These are phyloP conservation scores for Suillus paluster DNA, from an alignment of 768 basidiomycete genomes.

Conservation along the genomic window DNA sequence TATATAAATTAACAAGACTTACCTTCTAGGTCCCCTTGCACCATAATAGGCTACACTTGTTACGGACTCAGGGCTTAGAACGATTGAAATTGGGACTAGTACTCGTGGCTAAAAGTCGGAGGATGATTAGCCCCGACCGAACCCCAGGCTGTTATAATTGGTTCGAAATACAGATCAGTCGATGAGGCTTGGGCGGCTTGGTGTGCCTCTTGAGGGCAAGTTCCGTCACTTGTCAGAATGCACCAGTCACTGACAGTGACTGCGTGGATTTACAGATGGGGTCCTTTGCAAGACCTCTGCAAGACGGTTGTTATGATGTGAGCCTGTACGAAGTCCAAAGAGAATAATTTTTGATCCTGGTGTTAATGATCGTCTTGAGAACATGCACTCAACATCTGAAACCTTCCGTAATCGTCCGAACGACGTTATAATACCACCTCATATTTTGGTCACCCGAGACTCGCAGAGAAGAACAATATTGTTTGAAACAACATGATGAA, in stretches of 20 bases:
- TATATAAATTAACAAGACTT: not conserved
- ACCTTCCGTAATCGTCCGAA: not conserved
- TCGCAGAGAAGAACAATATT: not conserved
- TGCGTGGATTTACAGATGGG: not conserved
- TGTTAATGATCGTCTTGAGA: not conserved
- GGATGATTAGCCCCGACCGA: slow-evolving; percentile 8
- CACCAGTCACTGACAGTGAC: not conserved
- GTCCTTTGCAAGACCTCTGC: not conserved
- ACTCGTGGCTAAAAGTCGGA: slow-evolving; percentile 5
- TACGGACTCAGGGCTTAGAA: not conserved
- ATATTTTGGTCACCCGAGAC: not conserved
- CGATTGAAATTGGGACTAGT: not conserved
- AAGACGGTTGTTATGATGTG: not conserved
- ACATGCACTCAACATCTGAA: not conserved
- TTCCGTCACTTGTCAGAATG: not conserved
- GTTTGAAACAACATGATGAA: not conserved
- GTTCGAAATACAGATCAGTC: not conserved
- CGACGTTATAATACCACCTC: not conserved
- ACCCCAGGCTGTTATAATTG: not conserved
- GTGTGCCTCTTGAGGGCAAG: not conserved
- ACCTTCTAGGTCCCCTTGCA: not conserved
- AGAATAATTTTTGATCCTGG: not conserved
- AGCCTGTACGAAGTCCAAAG: not conserved
- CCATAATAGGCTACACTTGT: slow-evolving; percentile 3
- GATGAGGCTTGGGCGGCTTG: not conserved